Evolutionary conservation across 192 early-diverging fungal species (phyloP).

Genomic region (Podila epigama): DNA sequence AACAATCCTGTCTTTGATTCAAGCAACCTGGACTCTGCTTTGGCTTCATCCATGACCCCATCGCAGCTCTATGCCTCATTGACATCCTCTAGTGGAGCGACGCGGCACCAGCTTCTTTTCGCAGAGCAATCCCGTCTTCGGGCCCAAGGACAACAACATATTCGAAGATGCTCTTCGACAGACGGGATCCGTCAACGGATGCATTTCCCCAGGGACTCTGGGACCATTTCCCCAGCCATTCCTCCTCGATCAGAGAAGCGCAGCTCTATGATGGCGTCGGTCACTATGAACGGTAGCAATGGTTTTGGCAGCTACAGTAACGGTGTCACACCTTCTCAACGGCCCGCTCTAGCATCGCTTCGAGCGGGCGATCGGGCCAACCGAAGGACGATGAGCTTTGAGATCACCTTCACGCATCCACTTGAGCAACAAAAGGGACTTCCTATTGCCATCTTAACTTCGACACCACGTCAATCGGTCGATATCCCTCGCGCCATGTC

Average conservation of each 20-base stretch:
- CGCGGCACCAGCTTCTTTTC: neutral
- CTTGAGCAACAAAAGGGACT: neutral
- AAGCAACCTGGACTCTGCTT: neutral
- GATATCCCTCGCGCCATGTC: neutral
- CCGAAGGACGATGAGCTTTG: constrained; percentile 39
- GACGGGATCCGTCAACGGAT: constrained; percentile 21
- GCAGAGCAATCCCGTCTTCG: constrained; percentile 5
- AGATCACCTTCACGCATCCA: constrained; percentile 2
- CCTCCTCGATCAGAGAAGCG: constrained; percentile 34
- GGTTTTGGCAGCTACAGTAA: neutral
- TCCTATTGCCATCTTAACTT: neutral
- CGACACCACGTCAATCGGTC: neutral
- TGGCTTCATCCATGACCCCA: constrained; percentile 10
- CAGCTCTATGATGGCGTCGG: constrained; percentile 16
- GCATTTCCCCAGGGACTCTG: constrained; percentile 3
- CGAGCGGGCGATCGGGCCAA: constrained; percentile 8
- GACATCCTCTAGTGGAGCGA: too few relatives aligned
- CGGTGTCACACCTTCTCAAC: neutral
- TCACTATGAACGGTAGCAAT: neutral
- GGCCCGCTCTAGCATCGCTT: neutral
- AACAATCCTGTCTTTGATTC: too few relatives aligned
- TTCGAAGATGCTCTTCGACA: constrained; percentile 37
- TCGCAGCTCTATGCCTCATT: constrained; percentile 27
- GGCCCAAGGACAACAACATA: too few relatives aligned
- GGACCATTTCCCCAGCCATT: neutral